phyloP scores from a whole-genome alignment of 106 monocot species.

The Dendrobium catenatum region DNA sequence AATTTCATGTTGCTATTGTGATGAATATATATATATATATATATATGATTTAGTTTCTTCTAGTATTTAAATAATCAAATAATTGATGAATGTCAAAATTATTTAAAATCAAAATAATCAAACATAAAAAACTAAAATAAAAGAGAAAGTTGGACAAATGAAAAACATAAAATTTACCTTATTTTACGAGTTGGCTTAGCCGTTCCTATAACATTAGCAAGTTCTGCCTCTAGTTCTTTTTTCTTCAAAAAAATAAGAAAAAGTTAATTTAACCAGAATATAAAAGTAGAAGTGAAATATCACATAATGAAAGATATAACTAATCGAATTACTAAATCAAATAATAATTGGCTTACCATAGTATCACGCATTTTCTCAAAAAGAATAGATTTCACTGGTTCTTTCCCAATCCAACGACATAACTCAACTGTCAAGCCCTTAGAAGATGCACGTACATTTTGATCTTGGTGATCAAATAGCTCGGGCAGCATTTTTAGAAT shows the following conservation, averaged over 20 bases:
- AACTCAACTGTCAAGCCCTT: conserved; percentile 95
- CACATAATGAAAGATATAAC: not conserved
- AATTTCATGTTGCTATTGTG: not conserved
- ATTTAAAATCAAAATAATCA: not conserved
- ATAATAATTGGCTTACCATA: conserved; percentile 52
- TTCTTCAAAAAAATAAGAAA: conserved; percentile 47
- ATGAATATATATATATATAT: not conserved
- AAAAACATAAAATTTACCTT: conserved; percentile 33
- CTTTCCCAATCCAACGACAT: conserved; percentile 99
- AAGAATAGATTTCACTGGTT: conserved; percentile 89
- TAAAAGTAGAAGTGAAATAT: not conserved
- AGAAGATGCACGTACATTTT: conserved; percentile 91
- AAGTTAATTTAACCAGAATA: conserved; percentile 1
- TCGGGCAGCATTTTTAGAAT: conserved; percentile 98
- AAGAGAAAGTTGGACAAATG: not conserved
- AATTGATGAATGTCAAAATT: not conserved
- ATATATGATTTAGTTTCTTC: not conserved
- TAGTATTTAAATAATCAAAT: conserved; percentile 1
- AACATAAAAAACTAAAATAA: not conserved
- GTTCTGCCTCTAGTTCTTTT: conserved; percentile 98
- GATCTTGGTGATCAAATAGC: conserved; percentile 99
- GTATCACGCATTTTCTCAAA: conserved; percentile 99
- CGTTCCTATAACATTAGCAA: conserved; percentile 75
- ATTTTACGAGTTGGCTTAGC: conserved; percentile 93
- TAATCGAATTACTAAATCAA: not conserved